A percentile compares a stretch with the other conserved stretches of the same genome.
phyloP scores from a whole-genome alignment of 1,139 yeast species.

The Debaryomycetaceae sp. region DNA sequence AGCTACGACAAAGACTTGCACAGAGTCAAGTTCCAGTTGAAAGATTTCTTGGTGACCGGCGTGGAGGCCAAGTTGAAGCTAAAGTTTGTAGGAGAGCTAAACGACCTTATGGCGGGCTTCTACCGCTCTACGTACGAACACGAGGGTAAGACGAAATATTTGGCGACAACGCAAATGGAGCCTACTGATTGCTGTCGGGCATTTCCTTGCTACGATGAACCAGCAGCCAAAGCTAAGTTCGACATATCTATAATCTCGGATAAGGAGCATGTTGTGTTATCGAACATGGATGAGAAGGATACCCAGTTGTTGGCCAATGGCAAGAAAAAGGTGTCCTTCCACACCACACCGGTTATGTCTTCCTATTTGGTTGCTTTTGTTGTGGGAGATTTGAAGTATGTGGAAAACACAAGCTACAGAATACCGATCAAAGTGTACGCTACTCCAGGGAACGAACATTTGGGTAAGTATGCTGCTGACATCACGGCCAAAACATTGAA shows the following conservation, averaged over 20 bases:
- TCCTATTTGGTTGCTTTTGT: slow-evolving; percentile 79
- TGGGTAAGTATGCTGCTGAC: slow-evolving; percentile 48
- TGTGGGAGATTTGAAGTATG: slow-evolving; percentile 71
- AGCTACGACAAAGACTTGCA: slow-evolving; percentile 53
- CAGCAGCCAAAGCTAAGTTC: slow-evolving; percentile 76
- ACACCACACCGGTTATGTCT: slow-evolving; percentile 69
- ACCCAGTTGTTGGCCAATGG: slow-evolving; percentile 42
- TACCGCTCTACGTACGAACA: slow-evolving; percentile 68
- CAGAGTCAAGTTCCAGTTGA: slow-evolving; percentile 60
- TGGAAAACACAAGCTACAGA: slow-evolving; percentile 61
- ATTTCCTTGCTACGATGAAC: slow-evolving; percentile 89
- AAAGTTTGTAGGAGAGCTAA: slow-evolving; percentile 66
- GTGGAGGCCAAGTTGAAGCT: slow-evolving; percentile 44
- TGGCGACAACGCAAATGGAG: slow-evolving; percentile 86
- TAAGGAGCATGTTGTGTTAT: slow-evolving; percentile 59
- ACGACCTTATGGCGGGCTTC: slow-evolving; percentile 85
- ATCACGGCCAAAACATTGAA: slow-evolving; percentile 51
- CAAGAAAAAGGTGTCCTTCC: slow-evolving; percentile 48
- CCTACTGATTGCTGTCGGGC: slow-evolving; percentile 89
- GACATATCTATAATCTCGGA: slow-evolving; percentile 62
- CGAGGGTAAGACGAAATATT: slow-evolving; percentile 58
- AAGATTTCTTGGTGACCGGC: slow-evolving; percentile 45
- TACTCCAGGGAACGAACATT: slow-evolving; percentile 48
- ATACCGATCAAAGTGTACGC: slow-evolving; percentile 59
- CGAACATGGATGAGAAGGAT: slow-evolving; percentile 71